Base-by-base conservation (phyloP, 2,329 filamentous ascomycete species). In the Arachnopeziza araneosa region DNA sequence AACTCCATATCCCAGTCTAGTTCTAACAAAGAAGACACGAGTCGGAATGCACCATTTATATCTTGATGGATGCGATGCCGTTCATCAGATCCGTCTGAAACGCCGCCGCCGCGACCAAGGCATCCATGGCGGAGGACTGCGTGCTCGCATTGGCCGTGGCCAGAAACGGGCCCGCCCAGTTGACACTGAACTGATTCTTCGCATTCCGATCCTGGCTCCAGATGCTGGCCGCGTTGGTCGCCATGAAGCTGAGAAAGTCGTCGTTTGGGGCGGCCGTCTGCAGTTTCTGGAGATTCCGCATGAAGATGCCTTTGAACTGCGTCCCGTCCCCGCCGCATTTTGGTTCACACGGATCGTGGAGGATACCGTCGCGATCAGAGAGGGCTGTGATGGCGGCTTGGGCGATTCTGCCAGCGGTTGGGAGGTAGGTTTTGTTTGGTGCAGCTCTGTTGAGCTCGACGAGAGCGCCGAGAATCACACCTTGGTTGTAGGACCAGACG, bases 291-390 rank as follows among this genome's bases (percentile, higher is more conserved):
- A 91, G 73, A 69, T 90, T 89, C 24, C 86, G 80, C 54, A 85
- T 78, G 66, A 90, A 90, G 30, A 90, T 77, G 2, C 88, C 88
- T 73, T 91, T 91, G 79, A 91, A 91, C 66, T 89, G 85, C 24
- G 81, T 77, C 1, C 78, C 82, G 62, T 86, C 81, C n/a, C 68
- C 72, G 2, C 69, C 69, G 26, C 69, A 71, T 5, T 79, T 78
- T 0, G 68, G 68, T 66, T 86, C 83, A 64, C 83, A 85, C 8
- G 70, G 64, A 59, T 86, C 83, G 63, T 78, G 78, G 2, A 87
- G 73, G n/a, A 86, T 74, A 19, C 77, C 77, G 56, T 79, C 72
- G 0, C 70, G 62, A 62, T 80, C 76, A 10, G 76, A 67, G 2
- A 84, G 72, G 36, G 74, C 65, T 10, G 68, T 65, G 60, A 85